Conservation (phyloP, 345 rosid genomes). For the Citrus sinensis region DVS_A1.0 CM039167.1:10618001-10618500, state of each 20-base stretch:
- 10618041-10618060: constrained; percentile 40
- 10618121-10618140: constrained; percentile 59
- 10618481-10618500: constrained; percentile 6
- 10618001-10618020: constrained; percentile 55
- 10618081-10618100: constrained; percentile 58
- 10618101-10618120: constrained; percentile 62
- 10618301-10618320: background rate
- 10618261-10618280: background rate
- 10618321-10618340: constrained; percentile 56
- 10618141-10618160: constrained; percentile 54
- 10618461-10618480: constrained; percentile 4
- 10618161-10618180: constrained; percentile 52
- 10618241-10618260: background rate
- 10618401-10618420: constrained; percentile 45
- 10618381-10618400: constrained; percentile 84
- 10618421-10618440: constrained; percentile 19
- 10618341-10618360: constrained; percentile 62
- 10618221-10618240: constrained; percentile 13
- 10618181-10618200: constrained; percentile 36
- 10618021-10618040: constrained; percentile 56
- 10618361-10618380: constrained; percentile 60
- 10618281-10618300: background rate
- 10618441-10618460: constrained; percentile 17
- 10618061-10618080: constrained; percentile 56
- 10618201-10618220: constrained; percentile 51